phyloP scores from a whole-genome alignment of 768 basidiomycete species.

The Russula vinacea region DNA sequence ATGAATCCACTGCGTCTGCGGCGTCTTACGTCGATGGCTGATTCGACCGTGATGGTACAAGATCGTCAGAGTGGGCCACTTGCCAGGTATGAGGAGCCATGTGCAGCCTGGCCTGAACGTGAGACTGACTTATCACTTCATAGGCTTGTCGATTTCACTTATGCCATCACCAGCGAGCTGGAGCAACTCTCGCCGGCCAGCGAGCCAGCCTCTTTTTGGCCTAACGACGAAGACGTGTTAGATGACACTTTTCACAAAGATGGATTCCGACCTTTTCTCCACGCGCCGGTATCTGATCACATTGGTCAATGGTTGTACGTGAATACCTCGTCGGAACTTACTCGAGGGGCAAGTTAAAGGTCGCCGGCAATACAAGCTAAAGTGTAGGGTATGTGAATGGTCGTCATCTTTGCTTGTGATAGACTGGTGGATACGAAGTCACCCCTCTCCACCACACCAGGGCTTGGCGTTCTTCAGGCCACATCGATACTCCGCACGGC shows the following conservation, averaged over 20 bases:
- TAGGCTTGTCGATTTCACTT: slow-evolving; percentile 19
- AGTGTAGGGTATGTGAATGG: slow-evolving; percentile 40
- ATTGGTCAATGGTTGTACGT: slow-evolving; percentile 34
- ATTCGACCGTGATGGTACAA: slow-evolving; percentile 11
- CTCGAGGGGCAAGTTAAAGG: slow-evolving; percentile 30
- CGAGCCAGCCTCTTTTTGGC: slow-evolving; percentile 46
- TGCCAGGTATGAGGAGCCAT: slow-evolving; percentile 32
- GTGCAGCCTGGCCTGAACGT: neutral
- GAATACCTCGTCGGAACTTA: slow-evolving; percentile 29
- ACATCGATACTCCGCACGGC: slow-evolving; percentile 47
- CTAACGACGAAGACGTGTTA: slow-evolving; percentile 38
- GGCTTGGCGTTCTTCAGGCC: slow-evolving; percentile 49
- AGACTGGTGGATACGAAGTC: neutral
- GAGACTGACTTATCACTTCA: neutral
- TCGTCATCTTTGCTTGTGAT: neutral
- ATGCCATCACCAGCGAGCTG: slow-evolving; percentile 23
- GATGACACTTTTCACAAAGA: slow-evolving; percentile 47
- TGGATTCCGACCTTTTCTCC: slow-evolving; percentile 41
- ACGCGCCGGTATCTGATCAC: slow-evolving; percentile 35
- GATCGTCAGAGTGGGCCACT: neutral
- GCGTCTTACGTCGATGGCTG: too few species aligned
- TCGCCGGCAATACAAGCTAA: slow-evolving; percentile 47
- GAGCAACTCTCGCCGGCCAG: slow-evolving; percentile 38
- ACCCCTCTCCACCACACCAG: slow-evolving; percentile 31
- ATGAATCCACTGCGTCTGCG: too few species aligned